Base-by-base conservation (phyloP, 768 basidiomycete genomes). In the Gyrodon lividus region DNA sequence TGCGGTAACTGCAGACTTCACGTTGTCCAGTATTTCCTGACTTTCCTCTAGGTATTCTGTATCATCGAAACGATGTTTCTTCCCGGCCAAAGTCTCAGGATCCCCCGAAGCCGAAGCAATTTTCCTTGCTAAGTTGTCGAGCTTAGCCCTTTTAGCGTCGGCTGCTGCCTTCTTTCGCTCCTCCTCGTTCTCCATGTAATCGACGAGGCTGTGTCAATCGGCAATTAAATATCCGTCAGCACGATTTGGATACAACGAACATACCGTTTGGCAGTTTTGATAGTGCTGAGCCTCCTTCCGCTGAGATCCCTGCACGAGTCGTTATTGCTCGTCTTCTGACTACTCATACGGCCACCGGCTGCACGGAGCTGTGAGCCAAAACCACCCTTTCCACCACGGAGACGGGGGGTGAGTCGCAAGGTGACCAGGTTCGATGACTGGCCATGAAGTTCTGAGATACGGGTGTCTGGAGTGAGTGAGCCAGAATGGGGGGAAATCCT, bases 341-440 rank as follows among this genome's bases (percentile, higher is more conserved):
- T 89, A 64, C 89, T 92, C 97, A 99, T 99, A 28, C 96, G 82
- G 12, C 97, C 96, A 58, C 97, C 97, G 13, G 96, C 96, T 0
- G 97, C 96, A 68, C 97, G 82, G 58, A 99, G 77, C 74, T 98
- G 94, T 16, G 89, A 91, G 4, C 97, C 97, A 63, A 99, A 98
- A 30, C 96, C 97, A 67, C 97, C 96, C 72, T 98, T 99, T 17
- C 97, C 97, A 43, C 96, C 96, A 3, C 78, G 76, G 6, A 98
- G 65, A 22, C 86, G 76, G 0, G 92, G 87, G 1, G 79, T 73
- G n/a, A 96, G 75, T 0, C 91, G 79, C 1, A 98, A 74, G 2
- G 79, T 76, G n/a, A 92, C 73, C 23, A 89, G 69, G 34, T 64
- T 57, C 5, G 66, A 64, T 14, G 64, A 61, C 26, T 64, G 61